Evolutionary conservation across 805 yeast genomes (phyloP).

Genomic region (Maudiozyma saulgeensis): DNA sequence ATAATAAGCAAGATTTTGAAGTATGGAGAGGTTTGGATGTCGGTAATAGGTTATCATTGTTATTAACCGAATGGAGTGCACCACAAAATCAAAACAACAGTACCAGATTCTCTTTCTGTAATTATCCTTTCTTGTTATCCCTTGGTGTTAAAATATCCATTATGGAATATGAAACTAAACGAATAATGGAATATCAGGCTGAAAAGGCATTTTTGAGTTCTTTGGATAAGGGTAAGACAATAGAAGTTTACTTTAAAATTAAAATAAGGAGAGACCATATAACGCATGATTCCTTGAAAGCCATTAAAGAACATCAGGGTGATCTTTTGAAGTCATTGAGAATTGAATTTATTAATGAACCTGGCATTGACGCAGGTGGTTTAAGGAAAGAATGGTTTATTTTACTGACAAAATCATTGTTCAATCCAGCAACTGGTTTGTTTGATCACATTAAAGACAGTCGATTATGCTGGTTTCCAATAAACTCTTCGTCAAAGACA

Average conservation of each 20-base stretch:
- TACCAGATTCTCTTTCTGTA: constrained; percentile 47
- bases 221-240: constrained; percentile 46
- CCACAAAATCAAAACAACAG: constrained; percentile 1
- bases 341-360: constrained; percentile 78
- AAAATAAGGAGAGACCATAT: constrained; percentile 58
- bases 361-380: constrained; percentile 95
- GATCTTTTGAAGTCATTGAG: constrained; percentile 67
- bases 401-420: constrained; percentile 57
- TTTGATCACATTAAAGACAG: constrained; percentile 62
- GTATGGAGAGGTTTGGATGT: constrained; percentile 41
- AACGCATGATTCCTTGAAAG: constrained; percentile 64
- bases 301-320: constrained; percentile 43
- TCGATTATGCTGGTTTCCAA: constrained; percentile 64
- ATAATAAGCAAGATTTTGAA: constrained; percentile 71
- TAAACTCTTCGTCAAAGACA: constrained; percentile 32
- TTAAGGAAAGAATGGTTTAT: constrained; percentile 89
- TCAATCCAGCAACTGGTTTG: constrained; percentile 59
- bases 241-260: constrained; percentile 62
- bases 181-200: constrained; percentile 77
- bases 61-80: background rate
- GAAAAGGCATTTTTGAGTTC: constrained; percentile 82
- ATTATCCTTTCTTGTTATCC: constrained; percentile 73
- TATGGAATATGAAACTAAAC: constrained; percentile 69
- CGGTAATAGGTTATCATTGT: background rate
- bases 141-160: constrained; percentile 75